These are phyloP conservation scores for Coniophora puteana DNA, from an alignment of 1,284 basidiomycete species.

Conservation along the genomic window DNA sequence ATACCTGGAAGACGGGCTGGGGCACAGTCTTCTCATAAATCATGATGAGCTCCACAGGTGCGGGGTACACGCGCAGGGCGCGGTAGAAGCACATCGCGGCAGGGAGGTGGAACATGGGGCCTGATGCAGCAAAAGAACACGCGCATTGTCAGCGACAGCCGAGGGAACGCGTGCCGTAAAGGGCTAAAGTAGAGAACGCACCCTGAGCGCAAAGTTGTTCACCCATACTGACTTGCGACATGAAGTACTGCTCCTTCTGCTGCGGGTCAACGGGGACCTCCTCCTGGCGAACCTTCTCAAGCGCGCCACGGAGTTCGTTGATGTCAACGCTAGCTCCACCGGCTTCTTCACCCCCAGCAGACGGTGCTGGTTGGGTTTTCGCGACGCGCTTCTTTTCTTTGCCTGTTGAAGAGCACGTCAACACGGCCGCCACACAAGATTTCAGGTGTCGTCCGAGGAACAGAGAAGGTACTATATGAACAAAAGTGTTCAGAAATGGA, in stretches of 20 bases:
- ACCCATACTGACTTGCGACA: slow-evolving; percentile 84
- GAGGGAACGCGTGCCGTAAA: not conserved
- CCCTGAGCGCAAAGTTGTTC: slow-evolving; percentile 84
- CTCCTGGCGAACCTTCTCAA: slow-evolving; percentile 64
- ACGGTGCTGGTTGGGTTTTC: slow-evolving; percentile 71
- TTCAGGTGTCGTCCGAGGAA: slow-evolving; percentile 4
- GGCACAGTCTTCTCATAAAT: slow-evolving; percentile 95
- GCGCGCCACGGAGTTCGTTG: slow-evolving; percentile 55
- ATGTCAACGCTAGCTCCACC: slow-evolving; percentile 34
- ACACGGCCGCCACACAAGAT: slow-evolving; percentile 2
- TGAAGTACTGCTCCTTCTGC: slow-evolving; percentile 86
- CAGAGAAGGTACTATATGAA: slow-evolving; percentile 10
- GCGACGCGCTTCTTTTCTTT: slow-evolving; percentile 89
- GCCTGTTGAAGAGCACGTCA: slow-evolving; percentile 44
- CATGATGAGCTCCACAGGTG: slow-evolving; percentile 86
- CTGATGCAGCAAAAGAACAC: slow-evolving; percentile 41
- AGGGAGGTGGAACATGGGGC: slow-evolving; percentile 70
- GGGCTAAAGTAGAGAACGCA: slow-evolving; percentile 27
- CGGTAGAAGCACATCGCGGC: slow-evolving; percentile 92
- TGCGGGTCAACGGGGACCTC: slow-evolving; percentile 63
- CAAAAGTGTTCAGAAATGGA: too few relatives aligned
- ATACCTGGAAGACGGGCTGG: slow-evolving; percentile 78
- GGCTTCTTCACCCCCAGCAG: slow-evolving; percentile 40
- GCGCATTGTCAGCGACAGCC: too few relatives aligned
- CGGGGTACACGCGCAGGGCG: slow-evolving; percentile 92